phyloP scores from a whole-genome alignment of 2,329 filamentous ascomycete genomes.

The Xylariaceae sp. region DNA sequence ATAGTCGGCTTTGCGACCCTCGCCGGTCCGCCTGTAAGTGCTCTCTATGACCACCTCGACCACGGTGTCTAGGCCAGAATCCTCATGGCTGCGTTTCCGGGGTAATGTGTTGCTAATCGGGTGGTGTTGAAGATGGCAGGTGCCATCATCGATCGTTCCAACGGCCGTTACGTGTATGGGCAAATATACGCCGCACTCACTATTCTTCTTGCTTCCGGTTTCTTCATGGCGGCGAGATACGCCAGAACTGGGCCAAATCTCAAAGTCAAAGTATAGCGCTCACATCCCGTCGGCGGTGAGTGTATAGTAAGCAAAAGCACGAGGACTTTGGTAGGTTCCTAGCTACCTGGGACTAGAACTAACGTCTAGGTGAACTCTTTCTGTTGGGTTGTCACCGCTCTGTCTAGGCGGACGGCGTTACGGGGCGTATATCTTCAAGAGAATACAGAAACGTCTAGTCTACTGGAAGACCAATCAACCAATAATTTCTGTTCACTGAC shows the following conservation, averaged over 20 bases:
- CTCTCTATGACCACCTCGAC: neutral
- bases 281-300: too few species aligned
- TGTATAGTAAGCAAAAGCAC: too few species aligned
- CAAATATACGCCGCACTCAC: slow-evolving; percentile 20
- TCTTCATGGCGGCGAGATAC: slow-evolving; percentile 7
- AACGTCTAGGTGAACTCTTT: too few species aligned
- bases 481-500: too few species aligned
- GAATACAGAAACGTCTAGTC: too few species aligned
- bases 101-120: neutral
- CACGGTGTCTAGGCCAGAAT: neutral
- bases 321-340: too few species aligned
- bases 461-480: too few species aligned
- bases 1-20: slow-evolving; percentile 22
- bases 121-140: slow-evolving; percentile 9
- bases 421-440: too few species aligned
- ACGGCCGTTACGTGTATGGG: slow-evolving; percentile 18
- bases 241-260: slow-evolving; percentile 4
- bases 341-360: too few species aligned
- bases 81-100: too few species aligned
- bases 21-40: slow-evolving; percentile 21
- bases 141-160: slow-evolving; percentile 20
- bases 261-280: slow-evolving; percentile 4
- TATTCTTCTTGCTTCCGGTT: slow-evolving; percentile 15
- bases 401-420: too few species aligned
- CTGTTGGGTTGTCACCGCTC: too few species aligned